These are phyloP conservation scores for Tremella fuciformis DNA, from an alignment of 768 basidiomycete genomes.

Conservation along the genomic window DNA sequence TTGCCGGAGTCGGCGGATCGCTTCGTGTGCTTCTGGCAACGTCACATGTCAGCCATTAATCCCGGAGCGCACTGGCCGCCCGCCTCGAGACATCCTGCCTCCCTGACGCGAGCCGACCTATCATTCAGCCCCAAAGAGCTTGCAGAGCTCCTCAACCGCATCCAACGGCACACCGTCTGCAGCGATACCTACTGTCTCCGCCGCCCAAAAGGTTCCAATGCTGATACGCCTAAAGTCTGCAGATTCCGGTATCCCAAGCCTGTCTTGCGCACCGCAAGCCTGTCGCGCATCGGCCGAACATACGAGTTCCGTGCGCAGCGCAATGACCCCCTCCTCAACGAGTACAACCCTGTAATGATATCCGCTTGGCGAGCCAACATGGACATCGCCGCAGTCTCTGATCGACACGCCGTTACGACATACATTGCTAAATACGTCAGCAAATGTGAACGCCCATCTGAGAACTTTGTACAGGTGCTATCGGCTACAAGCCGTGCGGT, in stretches of 20 bases:
- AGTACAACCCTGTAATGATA: constrained; percentile 1
- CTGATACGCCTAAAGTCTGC: background rate
- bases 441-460: background rate
- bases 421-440: constrained; percentile 6
- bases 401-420: background rate
- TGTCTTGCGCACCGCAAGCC: background rate
- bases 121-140: background rate
- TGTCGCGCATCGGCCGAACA: too few species aligned
- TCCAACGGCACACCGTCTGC: background rate
- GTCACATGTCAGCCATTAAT: background rate
- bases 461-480: background rate
- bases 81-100: background rate
- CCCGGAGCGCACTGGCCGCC: background rate
- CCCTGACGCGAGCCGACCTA: background rate
- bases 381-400: background rate
- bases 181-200: constrained; percentile 3
- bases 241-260: constrained; percentile 1
- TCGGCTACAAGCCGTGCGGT: background rate
- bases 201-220: background rate
- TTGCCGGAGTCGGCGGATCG: too few species aligned
- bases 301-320: background rate
- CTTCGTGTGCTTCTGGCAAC: background rate
- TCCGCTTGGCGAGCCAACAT: constrained; percentile 8
- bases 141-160: background rate
- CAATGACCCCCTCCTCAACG: constrained; percentile 1